Percentiles rank a stretch among this genome's conserved stretches.
phyloP scores from a whole-genome alignment of 352 stramenopile genomes.

The Phytophthora vignae region DNA sequence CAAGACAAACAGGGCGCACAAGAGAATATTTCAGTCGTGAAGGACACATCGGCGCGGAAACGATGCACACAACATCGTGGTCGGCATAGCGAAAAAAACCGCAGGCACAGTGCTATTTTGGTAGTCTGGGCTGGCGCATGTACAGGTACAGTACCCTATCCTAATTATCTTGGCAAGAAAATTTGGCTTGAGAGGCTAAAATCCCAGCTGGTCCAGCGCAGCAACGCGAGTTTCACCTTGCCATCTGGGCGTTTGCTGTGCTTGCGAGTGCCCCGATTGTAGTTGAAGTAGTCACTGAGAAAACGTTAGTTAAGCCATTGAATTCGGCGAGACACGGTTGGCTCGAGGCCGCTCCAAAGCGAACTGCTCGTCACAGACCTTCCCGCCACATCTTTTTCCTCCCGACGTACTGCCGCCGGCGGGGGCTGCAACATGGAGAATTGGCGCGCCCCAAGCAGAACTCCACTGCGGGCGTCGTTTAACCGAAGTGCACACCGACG shows the following conservation, averaged over 20 bases:
- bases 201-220: slow-evolving; percentile 9
- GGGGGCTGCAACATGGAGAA: background rate
- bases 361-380: slow-evolving; percentile 12
- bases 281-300: slow-evolving; percentile 34
- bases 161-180: background rate
- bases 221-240: slow-evolving; percentile 12
- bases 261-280: slow-evolving; percentile 22
- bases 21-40: slow-evolving; percentile 26
- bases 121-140: slow-evolving; percentile 24
- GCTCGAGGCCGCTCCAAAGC: background rate
- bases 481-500: background rate
- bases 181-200: slow-evolving; percentile 20
- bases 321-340: slow-evolving; percentile 37
- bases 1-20: slow-evolving; percentile 22
- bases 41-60: slow-evolving; percentile 1
- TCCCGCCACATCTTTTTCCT: slow-evolving; percentile 23
- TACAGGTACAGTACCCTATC: background rate
- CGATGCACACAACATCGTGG: background rate
- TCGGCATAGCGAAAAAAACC: slow-evolving; percentile 21
- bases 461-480: background rate
- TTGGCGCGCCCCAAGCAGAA: background rate
- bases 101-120: slow-evolving; percentile 20
- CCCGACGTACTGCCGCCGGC: background rate
- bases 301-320: slow-evolving; percentile 22
- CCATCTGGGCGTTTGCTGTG: slow-evolving; percentile 4